Conservation (phyloP, 2,329 filamentous ascomycete species). For the Colletotrichum cuscutae region DNA sequence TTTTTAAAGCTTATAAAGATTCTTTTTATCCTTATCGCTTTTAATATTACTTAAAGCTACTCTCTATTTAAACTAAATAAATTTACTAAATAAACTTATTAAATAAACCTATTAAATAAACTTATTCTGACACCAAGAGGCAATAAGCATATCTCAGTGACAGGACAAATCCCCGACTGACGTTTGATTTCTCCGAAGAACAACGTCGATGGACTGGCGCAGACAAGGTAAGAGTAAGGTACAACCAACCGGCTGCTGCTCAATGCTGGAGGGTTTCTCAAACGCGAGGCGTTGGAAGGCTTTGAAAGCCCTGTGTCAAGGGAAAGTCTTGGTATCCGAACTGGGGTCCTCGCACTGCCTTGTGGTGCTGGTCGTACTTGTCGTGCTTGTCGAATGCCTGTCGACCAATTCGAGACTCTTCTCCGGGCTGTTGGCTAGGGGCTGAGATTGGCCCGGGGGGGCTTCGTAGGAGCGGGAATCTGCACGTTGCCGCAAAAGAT, state of each 20-base stretch:
- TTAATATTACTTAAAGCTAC: too few species aligned
- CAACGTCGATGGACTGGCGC: constrained; percentile 44
- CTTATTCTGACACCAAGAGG: constrained; percentile 15
- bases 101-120: too few species aligned
- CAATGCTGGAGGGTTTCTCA: constrained; percentile 20
- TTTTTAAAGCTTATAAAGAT: too few species aligned
- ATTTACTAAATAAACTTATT: too few species aligned
- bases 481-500: constrained; percentile 38
- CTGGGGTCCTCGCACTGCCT: constrained; percentile 14
- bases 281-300: constrained; percentile 36
- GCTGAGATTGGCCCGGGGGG: constrained; percentile 25
- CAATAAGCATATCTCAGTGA: constrained; percentile 33
- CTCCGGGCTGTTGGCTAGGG: constrained; percentile 35
- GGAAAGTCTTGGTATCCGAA: constrained; percentile 10
- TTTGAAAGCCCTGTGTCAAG: constrained; percentile 6
- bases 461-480: constrained; percentile 34
- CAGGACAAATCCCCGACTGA: constrained; percentile 24
- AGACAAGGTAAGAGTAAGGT: constrained; percentile 11
- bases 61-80: too few species aligned
- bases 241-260: constrained; percentile 4
- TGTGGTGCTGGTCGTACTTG: constrained; percentile 4
- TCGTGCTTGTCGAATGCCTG: constrained; percentile 13
- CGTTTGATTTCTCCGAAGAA: constrained; percentile 46
- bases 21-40: too few species aligned
- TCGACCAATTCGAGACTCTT: constrained; percentile 35